These are phyloP conservation scores for Zhuliangozyma blackwelliae DNA, from an alignment of 1,139 yeast species.

Conservation along the genomic window DNA sequence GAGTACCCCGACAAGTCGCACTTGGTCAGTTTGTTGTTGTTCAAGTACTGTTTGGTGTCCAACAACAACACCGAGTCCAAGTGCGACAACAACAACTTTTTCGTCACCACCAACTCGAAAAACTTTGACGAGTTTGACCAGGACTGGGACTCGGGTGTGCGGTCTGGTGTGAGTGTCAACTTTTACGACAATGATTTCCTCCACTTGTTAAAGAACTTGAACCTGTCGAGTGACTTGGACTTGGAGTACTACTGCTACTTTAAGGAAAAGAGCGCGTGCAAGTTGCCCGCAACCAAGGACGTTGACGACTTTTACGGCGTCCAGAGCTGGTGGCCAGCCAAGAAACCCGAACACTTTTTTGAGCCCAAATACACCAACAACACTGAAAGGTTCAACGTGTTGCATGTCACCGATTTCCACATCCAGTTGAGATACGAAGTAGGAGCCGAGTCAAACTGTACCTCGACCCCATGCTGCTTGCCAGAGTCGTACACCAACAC, in stretches of 20 bases:
- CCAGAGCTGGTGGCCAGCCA: conserved; percentile 30
- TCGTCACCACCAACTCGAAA: conserved; percentile 31
- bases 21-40: conserved; percentile 32
- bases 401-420: conserved; percentile 66
- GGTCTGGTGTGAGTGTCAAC: conserved; percentile 21
- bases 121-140: conserved; percentile 14
- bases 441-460: conserved; percentile 61
- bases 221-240: conserved; percentile 33
- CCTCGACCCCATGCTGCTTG: conserved; percentile 47
- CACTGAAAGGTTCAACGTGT: conserved; percentile 47
- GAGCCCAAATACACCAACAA: conserved; percentile 23
- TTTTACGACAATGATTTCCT: conserved; percentile 40
- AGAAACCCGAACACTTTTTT: conserved; percentile 18
- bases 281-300: conserved; percentile 26
- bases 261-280: conserved; percentile 21
- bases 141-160: conserved; percentile 21
- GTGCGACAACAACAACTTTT: conserved; percentile 36
- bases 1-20: conserved; percentile 32
- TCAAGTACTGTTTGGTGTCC: conserved; percentile 30
- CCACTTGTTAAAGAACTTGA: conserved; percentile 32
- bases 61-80: conserved; percentile 27
- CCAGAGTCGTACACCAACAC: conserved; percentile 32
- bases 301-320: conserved; percentile 22
- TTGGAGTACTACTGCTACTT: conserved; percentile 32
- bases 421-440: conserved; percentile 51